Evolutionary conservation across 306 rosid genomes (phyloP).

Genomic region (Cyamopsis tetragonoloba): DNA sequence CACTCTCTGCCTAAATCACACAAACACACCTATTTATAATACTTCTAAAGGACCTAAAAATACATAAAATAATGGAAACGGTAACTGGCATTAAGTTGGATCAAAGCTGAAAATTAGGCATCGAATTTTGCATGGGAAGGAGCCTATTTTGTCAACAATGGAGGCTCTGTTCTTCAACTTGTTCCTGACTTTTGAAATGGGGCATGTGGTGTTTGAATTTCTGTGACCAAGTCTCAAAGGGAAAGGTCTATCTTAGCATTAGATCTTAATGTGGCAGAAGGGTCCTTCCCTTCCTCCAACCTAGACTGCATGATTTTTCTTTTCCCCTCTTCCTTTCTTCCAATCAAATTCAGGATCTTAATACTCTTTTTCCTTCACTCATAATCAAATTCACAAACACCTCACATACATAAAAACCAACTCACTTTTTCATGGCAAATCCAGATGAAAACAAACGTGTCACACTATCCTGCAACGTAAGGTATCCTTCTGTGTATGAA

Average conservation of each 20-base stretch:
- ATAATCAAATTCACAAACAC: constrained; percentile 6
- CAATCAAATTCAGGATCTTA: constrained; percentile 31
- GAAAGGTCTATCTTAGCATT: constrained; percentile 48
- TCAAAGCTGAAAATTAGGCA: too few species aligned
- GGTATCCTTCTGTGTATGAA: not conserved
- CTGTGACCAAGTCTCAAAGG: constrained; percentile 72
- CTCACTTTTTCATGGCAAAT: constrained; percentile 20
- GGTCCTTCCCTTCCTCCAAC: constrained; percentile 79
- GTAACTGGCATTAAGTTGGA: too few species aligned
- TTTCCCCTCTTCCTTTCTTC: not conserved
- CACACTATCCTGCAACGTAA: constrained; percentile 9
- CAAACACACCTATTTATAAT: too few species aligned
- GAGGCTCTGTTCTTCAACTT: too few species aligned
- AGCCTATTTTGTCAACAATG: too few species aligned
- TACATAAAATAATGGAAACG: too few species aligned
- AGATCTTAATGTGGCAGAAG: constrained; percentile 36
- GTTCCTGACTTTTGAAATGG: too few species aligned
- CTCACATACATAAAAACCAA: not conserved
- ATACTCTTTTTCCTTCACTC: constrained; percentile 15
- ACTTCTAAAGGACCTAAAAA: too few species aligned
- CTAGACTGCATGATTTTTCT: constrained; percentile 46
- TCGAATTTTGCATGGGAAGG: too few species aligned
- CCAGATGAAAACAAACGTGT: constrained; percentile 18
- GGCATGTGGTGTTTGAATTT: too few species aligned
- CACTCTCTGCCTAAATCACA: too few species aligned